Evolutionary conservation across 768 basidiomycete species (phyloP).

Genomic region (Hydnomerulius pinastri): DNA sequence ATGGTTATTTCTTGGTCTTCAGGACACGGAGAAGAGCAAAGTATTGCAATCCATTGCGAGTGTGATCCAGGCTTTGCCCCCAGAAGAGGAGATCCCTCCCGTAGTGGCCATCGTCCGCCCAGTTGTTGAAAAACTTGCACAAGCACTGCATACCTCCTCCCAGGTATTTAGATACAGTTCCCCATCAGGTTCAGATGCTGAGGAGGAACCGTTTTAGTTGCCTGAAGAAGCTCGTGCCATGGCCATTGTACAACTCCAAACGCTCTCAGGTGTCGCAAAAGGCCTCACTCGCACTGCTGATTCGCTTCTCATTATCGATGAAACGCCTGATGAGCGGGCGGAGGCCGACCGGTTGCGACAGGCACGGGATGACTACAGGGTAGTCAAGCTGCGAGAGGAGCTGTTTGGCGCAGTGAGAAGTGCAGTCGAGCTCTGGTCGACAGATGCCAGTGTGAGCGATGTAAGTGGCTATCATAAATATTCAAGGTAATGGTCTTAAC

Average conservation of each 20-base stretch:
- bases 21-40: constrained; percentile 88
- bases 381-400: constrained; percentile 63
- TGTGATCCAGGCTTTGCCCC: constrained; percentile 87
- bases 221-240: constrained; percentile 71
- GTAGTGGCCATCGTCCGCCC: constrained; percentile 79
- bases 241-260: constrained; percentile 74
- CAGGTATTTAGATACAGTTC: constrained; percentile 42
- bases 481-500: background rate
- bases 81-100: constrained; percentile 74
- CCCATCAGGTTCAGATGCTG: background rate
- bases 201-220: constrained; percentile 40
- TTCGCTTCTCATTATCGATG: constrained; percentile 59
- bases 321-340: constrained; percentile 50
- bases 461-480: constrained; percentile 46
- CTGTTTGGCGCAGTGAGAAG: constrained; percentile 62
- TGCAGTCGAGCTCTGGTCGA: constrained; percentile 74
- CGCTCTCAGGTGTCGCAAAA: constrained; percentile 81
- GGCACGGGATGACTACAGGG: constrained; percentile 65
- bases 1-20: constrained; percentile 2
- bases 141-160: constrained; percentile 55
- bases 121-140: constrained; percentile 67
- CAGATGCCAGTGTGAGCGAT: constrained; percentile 73
- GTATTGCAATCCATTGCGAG: constrained; percentile 92
- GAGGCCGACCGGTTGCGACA: constrained; percentile 56
- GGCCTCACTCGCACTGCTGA: constrained; percentile 83